Evolutionary conservation across 805 yeast species (phyloP), one percentile per base, ranked within the genome.

Genomic region (Lachancea sp.): DNA sequence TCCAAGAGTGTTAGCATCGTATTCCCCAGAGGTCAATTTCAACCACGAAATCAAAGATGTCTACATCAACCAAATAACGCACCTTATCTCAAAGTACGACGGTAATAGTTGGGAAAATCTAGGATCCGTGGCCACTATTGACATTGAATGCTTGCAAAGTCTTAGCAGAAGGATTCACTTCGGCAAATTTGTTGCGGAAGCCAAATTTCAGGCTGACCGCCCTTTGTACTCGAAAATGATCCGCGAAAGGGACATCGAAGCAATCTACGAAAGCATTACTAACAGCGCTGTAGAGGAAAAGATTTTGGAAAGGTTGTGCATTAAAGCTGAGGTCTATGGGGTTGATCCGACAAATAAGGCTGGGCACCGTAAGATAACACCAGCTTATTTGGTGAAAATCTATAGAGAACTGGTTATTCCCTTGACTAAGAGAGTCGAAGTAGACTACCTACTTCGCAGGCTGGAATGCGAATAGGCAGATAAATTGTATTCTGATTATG

Each of bases 161-260:
- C 65, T 92, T 33, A 83, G 95, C 7, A 72, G 98, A 54, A 74
- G 98, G 58, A 86, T 92, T 51, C 98, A 92, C 64, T 92, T 90
- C 65, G 98, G 98, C 36, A 85, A 84, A 64, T 92, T 90, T 69
- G 98, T 92, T 8, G 98, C 98, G 4, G 98, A 92, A 61, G 83
- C 96, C 33, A 92, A 92, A 64, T 92, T 78, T 62, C 79, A 72
- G 52, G 66, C 70, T 20, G 92, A 89, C 45, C 71, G 68, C 25
- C 84, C 75, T 36, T 61, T 60, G 37, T 87, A 80, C 67, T 76
- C 75, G 2, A 65, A 71, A 50, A 64, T 88, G 51, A 92, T 92
- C 50, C 58, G 67, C 46, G 75, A 70, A 0, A 72, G 68, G 42
- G 95, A 92, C 58, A 64, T 75, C 5, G 66, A 68, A 9, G 95